A percentile compares a stretch with the other conserved stretches of the same genome.
Evolutionary conservation across 352 stramenopile genomes (phyloP).

Genomic region (Globisporangium paroecandrum): DNA sequence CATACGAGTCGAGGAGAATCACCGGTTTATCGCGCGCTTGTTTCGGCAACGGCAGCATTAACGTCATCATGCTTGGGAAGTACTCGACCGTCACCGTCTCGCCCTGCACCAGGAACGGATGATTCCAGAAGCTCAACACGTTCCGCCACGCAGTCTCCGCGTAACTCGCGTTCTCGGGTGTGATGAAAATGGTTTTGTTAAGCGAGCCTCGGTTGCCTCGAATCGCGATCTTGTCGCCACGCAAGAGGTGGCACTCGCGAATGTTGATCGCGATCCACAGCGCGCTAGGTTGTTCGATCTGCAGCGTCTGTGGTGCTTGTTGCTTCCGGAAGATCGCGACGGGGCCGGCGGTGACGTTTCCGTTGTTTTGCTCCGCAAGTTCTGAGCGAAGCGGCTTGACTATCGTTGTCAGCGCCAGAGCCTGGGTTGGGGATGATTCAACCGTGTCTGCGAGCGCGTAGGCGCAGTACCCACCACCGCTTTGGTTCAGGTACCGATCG

Average conservation of each 20-base stretch:
- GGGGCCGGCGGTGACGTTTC: neutral
- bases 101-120: conserved; percentile 43
- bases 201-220: conserved; percentile 2
- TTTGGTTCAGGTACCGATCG: conserved; percentile 3
- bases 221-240: conserved; percentile 25
- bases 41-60: conserved; percentile 33
- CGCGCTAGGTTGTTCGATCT: conserved; percentile 19
- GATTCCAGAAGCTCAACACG: conserved; percentile 28
- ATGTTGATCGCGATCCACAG: conserved; percentile 27
- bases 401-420: neutral
- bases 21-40: conserved; percentile 22
- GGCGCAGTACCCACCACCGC: neutral
- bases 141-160: conserved; percentile 2
- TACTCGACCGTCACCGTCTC: conserved; percentile 45
- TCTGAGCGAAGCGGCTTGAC: neutral
- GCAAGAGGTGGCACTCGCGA: conserved; percentile 21
- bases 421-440: neutral
- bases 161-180: conserved; percentile 17
- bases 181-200: conserved; percentile 10
- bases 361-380: neutral
- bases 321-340: conserved; percentile 20
- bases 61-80: conserved; percentile 42
- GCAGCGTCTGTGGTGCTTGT: conserved; percentile 21
- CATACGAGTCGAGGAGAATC: conserved; percentile 41
- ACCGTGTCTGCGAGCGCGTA: neutral